Base-by-base conservation (phyloP, 148 eudicot genomes). In the Arctostaphylos glauca region DNA sequence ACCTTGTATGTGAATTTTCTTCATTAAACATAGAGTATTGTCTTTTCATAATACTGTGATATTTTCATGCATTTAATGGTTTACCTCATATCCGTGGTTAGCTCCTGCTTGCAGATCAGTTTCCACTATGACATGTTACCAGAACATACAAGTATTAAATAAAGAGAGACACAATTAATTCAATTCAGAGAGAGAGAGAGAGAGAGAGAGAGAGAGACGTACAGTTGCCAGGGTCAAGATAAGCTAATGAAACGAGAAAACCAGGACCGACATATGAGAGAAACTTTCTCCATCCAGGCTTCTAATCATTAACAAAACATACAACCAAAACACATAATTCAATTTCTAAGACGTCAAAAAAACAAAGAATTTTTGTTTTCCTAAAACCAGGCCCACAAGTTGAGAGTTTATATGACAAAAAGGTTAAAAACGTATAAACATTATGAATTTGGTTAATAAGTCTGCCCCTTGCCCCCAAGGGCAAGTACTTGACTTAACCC, bases 31-130 rank as follows among this genome's bases (percentile, higher is more conserved):
- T 7, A 23, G 1, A 9, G 0, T 80, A 25, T n/a, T 52, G 10
- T 15, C 16, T 2, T 46, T 38, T 78, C 1, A 79, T 9, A 18
- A 44, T 79, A 43, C 14, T 15, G 5, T 44, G 23, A 31, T 55
- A 78, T 77, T 56, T 55, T 38, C 9, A 43, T 38, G 1, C 8
- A 31, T 31, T 31, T 31, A 38, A 59, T 77, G 9, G 43, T 19
- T 48, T 89, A 95, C 98, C 95, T 90, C 92, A 52, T 85, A 95
- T 85, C 91, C 86, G 79, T 95, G 93, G 83, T 87, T 85, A 21
- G 98, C 97, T 77, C 98, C 98, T 10, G 98, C 98, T 86, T 95
- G 98, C 88, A 95, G 80, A 83, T 95, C 98, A 44, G 98, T 95
- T 86, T 95, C 97, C 97, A 95, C 98, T 95, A 89, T 3, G 52